A percentile compares a stretch with the other conserved stretches of the same genome.
Evolutionary conservation across 345 rosid species (phyloP).

Genomic region (Lepidium didymum): DNA sequence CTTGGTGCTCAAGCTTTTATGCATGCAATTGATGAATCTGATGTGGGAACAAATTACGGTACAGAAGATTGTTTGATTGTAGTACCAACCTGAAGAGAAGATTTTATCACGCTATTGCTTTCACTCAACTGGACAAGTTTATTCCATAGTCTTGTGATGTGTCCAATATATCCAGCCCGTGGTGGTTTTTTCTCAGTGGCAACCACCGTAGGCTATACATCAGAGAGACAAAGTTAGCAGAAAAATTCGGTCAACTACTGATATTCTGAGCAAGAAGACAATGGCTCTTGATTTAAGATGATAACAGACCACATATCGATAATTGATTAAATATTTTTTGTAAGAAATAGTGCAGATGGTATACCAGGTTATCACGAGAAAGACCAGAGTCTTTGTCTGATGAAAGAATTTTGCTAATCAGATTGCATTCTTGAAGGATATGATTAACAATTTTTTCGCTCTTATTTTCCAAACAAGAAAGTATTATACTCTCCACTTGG

Average conservation of each 20-base stretch:
- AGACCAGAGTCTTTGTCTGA: slow-evolving; percentile 63
- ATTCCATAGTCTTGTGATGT: slow-evolving; percentile 73
- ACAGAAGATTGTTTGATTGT: slow-evolving; percentile 1
- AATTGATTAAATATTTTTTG: not conserved
- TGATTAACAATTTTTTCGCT: slow-evolving; percentile 54
- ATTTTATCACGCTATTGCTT: slow-evolving; percentile 48
- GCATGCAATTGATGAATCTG: not conserved
- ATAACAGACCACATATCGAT: not conserved
- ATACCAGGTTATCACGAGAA: slow-evolving; percentile 54
- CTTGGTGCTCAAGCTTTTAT: not conserved
- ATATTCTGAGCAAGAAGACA: not conserved
- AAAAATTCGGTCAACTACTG: not conserved
- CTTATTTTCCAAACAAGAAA: slow-evolving; percentile 81
- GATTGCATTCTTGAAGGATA: slow-evolving; percentile 73
- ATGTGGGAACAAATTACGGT: not conserved
- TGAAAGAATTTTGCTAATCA: slow-evolving; percentile 65
- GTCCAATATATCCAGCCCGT: slow-evolving; percentile 83
- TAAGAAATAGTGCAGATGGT: not conserved
- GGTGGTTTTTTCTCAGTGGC: slow-evolving; percentile 71
- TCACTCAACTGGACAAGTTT: slow-evolving; percentile 73
- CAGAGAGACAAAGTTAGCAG: slow-evolving; percentile 9
- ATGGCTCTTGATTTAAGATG: not conserved
- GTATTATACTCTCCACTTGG: slow-evolving; percentile 83
- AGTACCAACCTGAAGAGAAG: slow-evolving; percentile 63
- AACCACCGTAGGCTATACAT: slow-evolving; percentile 74